Conservation (phyloP, 345 rosid species). For the Cardamine chenopodiifolia region DNA sequence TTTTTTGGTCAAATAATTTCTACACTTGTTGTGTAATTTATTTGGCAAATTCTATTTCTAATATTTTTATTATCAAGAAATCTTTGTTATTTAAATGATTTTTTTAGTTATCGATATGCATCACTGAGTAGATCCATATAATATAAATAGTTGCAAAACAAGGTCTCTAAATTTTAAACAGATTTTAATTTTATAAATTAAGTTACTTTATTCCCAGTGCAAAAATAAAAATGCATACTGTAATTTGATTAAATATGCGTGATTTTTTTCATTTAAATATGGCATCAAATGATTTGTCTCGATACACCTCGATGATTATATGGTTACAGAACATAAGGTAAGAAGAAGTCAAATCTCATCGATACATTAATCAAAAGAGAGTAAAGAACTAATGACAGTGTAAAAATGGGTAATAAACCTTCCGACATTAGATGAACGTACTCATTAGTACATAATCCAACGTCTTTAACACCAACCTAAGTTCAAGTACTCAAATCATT, state of each 20-base stretch:
- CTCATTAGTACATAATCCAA: neutral
- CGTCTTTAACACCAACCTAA: conserved; percentile 1
- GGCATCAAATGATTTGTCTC: neutral
- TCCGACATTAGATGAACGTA: neutral
- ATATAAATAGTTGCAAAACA: too few species aligned
- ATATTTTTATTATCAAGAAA: too few species aligned
- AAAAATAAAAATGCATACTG: too few species aligned
- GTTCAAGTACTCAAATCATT: neutral
- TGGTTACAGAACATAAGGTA: neutral
- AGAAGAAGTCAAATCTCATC: neutral
- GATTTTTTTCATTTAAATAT: too few species aligned
- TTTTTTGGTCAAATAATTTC: neutral
- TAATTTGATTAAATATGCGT: too few species aligned
- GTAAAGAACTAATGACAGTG: neutral
- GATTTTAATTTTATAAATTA: too few species aligned
- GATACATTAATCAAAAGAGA: neutral
- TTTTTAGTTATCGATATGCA: too few species aligned
- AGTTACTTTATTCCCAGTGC: too few species aligned
- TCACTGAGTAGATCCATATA: too few species aligned
- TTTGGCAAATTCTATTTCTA: too few species aligned
- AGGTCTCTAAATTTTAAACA: too few species aligned
- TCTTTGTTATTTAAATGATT: too few species aligned
- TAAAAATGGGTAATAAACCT: neutral
- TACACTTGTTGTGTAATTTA: neutral
- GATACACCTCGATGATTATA: neutral